Percentiles rank a stretch among this genome's conserved stretches.
These are phyloP conservation scores for Melastoma candidum DNA, from an alignment of 441 rosid species.

Conservation along the genomic window DNA sequence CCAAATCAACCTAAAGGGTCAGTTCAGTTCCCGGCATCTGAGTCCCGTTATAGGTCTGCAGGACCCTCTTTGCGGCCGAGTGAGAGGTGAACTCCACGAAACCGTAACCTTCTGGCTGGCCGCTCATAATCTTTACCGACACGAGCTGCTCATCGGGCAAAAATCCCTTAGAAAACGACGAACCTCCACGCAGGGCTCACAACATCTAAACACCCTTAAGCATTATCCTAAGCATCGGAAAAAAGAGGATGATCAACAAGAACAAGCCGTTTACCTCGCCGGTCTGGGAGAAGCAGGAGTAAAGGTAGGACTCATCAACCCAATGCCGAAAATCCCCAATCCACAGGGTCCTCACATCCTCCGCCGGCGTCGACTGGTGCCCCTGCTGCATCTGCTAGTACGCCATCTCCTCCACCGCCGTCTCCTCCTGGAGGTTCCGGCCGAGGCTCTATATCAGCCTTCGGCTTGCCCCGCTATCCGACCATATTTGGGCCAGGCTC, in stretches of 20 bases:
- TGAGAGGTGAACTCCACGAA: conserved; percentile 88
- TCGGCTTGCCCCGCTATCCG: too few species aligned
- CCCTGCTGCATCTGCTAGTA: conserved; percentile 21
- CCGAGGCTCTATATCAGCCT: too few species aligned
- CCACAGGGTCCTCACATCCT: conserved; percentile 97
- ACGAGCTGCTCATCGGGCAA: conserved; percentile 35
- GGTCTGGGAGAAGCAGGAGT: conserved; percentile 82
- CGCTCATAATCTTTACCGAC: conserved; percentile 83
- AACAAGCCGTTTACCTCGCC: conserved; percentile 51
- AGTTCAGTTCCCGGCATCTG: conserved; percentile 86
- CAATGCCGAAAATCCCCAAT: conserved; percentile 93
- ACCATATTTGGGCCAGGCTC: too few species aligned
- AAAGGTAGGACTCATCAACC: conserved; percentile 83
- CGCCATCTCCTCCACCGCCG: conserved; percentile 10
- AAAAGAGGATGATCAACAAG: too few species aligned
- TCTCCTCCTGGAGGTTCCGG: conserved; percentile 6
- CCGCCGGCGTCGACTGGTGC: conserved; percentile 75
- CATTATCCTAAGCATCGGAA: too few species aligned
- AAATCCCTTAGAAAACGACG: not conserved
- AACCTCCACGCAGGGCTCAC: not conserved
- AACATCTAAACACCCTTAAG: too few species aligned
- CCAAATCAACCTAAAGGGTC: conserved; percentile 79
- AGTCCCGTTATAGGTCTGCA: conserved; percentile 76
- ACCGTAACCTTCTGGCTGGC: conserved; percentile 94
- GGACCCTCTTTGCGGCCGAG: conserved; percentile 74